Evolutionary conservation across 306 rosid genomes (phyloP).

Genomic region (Dryas alaskensis): DNA sequence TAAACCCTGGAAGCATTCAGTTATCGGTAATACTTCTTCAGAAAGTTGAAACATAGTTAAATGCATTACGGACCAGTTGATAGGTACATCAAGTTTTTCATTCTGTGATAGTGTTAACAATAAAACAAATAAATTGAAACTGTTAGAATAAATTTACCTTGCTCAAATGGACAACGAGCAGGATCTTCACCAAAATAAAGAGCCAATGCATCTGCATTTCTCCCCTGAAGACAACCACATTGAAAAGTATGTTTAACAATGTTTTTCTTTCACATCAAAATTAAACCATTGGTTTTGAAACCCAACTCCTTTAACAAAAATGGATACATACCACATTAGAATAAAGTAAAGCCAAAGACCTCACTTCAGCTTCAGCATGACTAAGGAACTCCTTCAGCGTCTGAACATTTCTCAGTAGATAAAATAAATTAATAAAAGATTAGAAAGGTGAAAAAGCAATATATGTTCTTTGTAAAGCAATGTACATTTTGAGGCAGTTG

Average conservation of each 20-base stretch:
- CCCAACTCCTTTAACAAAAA: constrained; percentile 19
- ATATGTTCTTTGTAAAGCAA: not conserved
- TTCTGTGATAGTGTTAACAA: too few species aligned
- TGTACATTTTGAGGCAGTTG: constrained; percentile 7
- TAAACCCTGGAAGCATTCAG: not conserved
- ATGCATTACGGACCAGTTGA: too few species aligned
- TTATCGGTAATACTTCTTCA: too few species aligned
- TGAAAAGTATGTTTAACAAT: constrained; percentile 19
- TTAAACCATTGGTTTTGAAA: constrained; percentile 18
- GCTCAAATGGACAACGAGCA: constrained; percentile 72
- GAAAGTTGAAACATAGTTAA: too few species aligned
- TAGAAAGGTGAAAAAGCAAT: too few species aligned
- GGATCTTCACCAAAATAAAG: constrained; percentile 84
- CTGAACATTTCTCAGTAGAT: constrained; percentile 37
- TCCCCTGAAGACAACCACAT: constrained; percentile 57
- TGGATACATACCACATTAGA: constrained; percentile 64
- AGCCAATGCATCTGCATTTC: constrained; percentile 87
- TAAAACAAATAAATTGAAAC: too few species aligned
- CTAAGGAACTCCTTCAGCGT: constrained; percentile 64
- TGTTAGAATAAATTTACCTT: constrained; percentile 41
- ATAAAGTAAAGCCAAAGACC: constrained; percentile 77
- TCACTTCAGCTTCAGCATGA: constrained; percentile 73
- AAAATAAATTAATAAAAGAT: constrained; percentile 7
- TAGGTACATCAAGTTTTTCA: too few species aligned
- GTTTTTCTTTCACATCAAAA: constrained; percentile 16